Base-by-base conservation (phyloP, 2,329 filamentous ascomycete genomes). In the Albifimbria verrucaria region DNA sequence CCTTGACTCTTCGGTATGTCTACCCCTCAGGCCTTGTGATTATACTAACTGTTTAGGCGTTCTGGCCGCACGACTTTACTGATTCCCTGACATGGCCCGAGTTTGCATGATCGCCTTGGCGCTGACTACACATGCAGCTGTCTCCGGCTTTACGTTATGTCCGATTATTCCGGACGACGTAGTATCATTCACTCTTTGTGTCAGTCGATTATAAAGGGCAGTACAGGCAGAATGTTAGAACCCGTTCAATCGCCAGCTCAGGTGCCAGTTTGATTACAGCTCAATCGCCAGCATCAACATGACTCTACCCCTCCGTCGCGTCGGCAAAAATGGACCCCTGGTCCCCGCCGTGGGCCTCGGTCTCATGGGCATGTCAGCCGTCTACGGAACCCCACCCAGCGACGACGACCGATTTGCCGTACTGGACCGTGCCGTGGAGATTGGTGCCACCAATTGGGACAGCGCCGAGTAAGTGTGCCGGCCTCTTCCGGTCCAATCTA, bases 301-400 rank as follows among this genome's bases (percentile, higher is more conserved):
- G n/a, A n/a, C n/a, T n/a, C n/a, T n/a, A n/a, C n/a, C n/a, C n/a
- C n/a, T n/a, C n/a, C n/a, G n/a, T n/a, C n/a, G n/a, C n/a, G n/a
- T 83, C 5, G 79, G 80, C 50, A 76, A 74, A 54, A 69, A 78
- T 59, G 80, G 79, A 23, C 79, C 77, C 0, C 56, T 72, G 23
- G 73, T 84, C 23, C 71, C 74, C 2, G 70, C 69, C 9, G 57
- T 80, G 1, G 80, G 80, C 6, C 74, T 80, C 21, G 80, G 81
- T 11, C 65, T 74, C 10, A 82, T 84, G 77, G 77, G 78, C 2
- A 52, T 72, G 2, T 57, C 51, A 20, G 41, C 22, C 3, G 51
- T 49, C 24, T 62, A 62, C 42, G 59, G 59, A n/a, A 26, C 52
- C 18, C 68, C 64, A 2, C 61, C 69, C 45, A 63, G 73, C 2